Evolutionary conservation across 345 rosid species (phyloP).

Genomic region (Nasturtium officinale): DNA sequence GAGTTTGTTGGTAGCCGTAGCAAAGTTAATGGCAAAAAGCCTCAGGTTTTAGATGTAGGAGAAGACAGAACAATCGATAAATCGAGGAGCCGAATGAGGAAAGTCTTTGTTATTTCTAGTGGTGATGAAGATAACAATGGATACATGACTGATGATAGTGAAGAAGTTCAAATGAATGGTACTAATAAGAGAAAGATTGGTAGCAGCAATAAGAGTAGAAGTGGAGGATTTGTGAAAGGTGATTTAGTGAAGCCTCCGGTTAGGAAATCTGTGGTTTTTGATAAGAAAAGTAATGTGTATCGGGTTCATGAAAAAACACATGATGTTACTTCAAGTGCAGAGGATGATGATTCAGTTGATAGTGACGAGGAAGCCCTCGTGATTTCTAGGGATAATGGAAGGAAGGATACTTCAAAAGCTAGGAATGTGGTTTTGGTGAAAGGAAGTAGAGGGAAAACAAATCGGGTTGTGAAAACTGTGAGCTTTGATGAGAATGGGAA

Average conservation of each 20-base stretch:
- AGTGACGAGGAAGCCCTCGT: constrained; percentile 25
- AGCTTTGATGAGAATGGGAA: constrained; percentile 36
- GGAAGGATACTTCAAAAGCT: not conserved
- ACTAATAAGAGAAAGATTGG: constrained; percentile 27
- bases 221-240: constrained; percentile 43
- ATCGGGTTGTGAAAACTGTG: constrained; percentile 31
- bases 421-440: constrained; percentile 36
- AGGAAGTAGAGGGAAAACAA: constrained; percentile 15
- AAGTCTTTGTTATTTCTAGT: constrained; percentile 49
- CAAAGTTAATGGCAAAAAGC: constrained; percentile 35
- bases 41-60: constrained; percentile 38
- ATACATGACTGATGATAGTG: constrained; percentile 46
- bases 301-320: constrained; percentile 40
- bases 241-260: constrained; percentile 47
- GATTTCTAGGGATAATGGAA: constrained; percentile 21
- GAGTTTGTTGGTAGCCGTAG: constrained; percentile 34
- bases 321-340: constrained; percentile 48
- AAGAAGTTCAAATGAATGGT: constrained; percentile 29
- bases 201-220: constrained; percentile 27
- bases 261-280: constrained; percentile 58
- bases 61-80: constrained; percentile 48
- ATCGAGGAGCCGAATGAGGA: constrained; percentile 52
- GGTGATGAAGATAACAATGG: constrained; percentile 52
- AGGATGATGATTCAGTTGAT: constrained; percentile 36
- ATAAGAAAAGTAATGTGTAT: constrained; percentile 56